Evolutionary conservation across 1,284 basidiomycete species (phyloP), one percentile per base, ranked within the genome.

Genomic region (Cryptococcus sp.): DNA sequence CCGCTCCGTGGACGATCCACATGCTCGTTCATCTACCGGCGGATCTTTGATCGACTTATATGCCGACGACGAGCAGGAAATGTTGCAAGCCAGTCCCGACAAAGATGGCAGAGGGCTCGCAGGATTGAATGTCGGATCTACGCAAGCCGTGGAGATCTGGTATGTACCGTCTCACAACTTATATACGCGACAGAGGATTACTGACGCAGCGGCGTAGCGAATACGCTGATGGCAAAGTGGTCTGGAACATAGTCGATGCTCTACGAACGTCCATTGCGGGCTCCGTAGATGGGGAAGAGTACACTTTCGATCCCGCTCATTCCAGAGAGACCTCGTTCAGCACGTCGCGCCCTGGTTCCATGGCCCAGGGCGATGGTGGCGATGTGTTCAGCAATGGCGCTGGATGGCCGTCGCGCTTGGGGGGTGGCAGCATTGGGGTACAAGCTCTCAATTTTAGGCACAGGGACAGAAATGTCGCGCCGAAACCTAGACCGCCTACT

Each of bases 171-270:
- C 17, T 25, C 34, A 22, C 20, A 20, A 44, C 29, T 25, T 19
- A 15, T 7, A 50, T 50, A n/a, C 15, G 38, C 6, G 22, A 8
- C 23, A n/a, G 7, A 34, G 50, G 11, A 25, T n/a, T 34, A 3
- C n/a, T 20, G 2, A 16, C 48, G 8, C 13, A 34, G 29, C 29
- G 29, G 2, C 8, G 29, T 34, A 76, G 72, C 39, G 75, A 77
- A 57, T 75, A 75, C 57, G 69, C 69, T 26, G 73, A 77, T 57
- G 75, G 75, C 10, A 60, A 68, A 46, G 64, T 77, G 0, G 72
- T 74, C 3, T 77, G 75, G 75, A 69, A 69, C 40, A 59, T 77
- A 26, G 71, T 76, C 29, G 70, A 77, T 49, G 75, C 69, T 1
- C 59, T 75, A 20, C 68, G 68, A 22, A 58, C 58, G 10, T 58